phyloP scores from a whole-genome alignment of 805 yeast species.

The Candida silvicultrix region DNA sequence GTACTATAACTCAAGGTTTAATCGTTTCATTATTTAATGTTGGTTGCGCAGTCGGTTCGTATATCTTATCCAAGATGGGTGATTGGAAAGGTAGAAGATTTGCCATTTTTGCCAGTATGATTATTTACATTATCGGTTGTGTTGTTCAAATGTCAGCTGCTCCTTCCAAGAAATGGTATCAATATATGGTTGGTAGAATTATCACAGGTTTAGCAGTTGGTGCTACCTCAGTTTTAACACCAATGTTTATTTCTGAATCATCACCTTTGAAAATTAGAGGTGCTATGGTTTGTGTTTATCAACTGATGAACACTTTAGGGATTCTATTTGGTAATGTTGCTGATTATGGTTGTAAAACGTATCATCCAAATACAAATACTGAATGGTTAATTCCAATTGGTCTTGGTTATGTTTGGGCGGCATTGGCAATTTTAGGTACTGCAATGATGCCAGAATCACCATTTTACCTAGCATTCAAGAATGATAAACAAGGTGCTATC shows the following conservation, averaged over 20 bases:
- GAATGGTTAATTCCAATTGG: constrained; percentile 70
- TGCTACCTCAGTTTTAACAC: constrained; percentile 67
- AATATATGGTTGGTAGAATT: constrained; percentile 56
- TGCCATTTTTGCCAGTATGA: constrained; percentile 48
- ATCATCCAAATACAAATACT: constrained; percentile 37
- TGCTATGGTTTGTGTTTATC: constrained; percentile 62
- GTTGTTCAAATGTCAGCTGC: constrained; percentile 51
- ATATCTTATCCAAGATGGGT: constrained; percentile 47
- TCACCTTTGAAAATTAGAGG: constrained; percentile 68
- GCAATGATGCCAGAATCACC: constrained; percentile 66
- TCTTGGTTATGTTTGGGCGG: constrained; percentile 36
- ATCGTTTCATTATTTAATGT: constrained; percentile 54
- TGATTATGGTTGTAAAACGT: constrained; percentile 48
- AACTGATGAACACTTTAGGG: constrained; percentile 65
- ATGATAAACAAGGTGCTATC: constrained; percentile 47
- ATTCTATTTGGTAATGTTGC: constrained; percentile 66
- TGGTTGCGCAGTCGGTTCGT: constrained; percentile 69
- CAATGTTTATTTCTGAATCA: constrained; percentile 65
- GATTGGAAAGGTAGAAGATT: constrained; percentile 56
- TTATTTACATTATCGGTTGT: constrained; percentile 55
- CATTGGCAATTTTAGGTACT: constrained; percentile 36
- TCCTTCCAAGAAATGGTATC: constrained; percentile 44
- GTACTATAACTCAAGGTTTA: constrained; percentile 43
- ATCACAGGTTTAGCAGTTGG: constrained; percentile 78
- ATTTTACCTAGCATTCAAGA: constrained; percentile 40